Evolutionary conservation across 202 grass and related monocot genomes (phyloP).

Genomic region (Dendrocalamus latiflorus): DNA sequence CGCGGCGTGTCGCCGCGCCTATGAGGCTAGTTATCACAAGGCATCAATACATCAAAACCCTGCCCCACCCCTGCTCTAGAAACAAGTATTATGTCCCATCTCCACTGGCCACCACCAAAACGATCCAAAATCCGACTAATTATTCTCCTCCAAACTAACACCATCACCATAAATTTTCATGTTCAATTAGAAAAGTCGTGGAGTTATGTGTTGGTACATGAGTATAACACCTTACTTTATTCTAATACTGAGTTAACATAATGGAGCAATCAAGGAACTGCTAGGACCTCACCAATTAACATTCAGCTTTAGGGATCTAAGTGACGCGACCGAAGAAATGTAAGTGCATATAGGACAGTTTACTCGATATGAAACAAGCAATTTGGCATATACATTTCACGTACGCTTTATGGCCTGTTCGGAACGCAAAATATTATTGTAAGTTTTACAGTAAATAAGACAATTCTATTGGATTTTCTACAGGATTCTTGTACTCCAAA

Average conservation of each 20-base stretch:
- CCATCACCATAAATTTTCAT: conserved; percentile 17
- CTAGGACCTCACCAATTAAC: not conserved
- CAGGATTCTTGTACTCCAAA: not conserved
- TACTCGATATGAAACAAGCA: not conserved
- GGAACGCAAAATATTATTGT: not conserved
- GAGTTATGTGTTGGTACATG: not conserved
- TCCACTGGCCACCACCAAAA: not conserved
- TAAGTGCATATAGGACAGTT: not conserved
- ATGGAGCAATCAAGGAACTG: not conserved
- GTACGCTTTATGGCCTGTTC: not conserved
- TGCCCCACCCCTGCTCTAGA: conserved; percentile 29
- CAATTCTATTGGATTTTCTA: not conserved
- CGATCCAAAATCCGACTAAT: conserved; percentile 5
- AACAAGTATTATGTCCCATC: conserved; percentile 40
- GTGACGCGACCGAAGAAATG: not conserved
- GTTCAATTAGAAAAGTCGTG: not conserved
- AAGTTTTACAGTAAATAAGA: not conserved
- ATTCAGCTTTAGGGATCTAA: not conserved
- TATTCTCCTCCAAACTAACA: conserved; percentile 21
- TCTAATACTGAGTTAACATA: too few relatives aligned
- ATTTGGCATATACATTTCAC: not conserved
- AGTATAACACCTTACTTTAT: not conserved
- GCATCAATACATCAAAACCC: not conserved
- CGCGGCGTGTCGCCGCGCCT: too few relatives aligned
- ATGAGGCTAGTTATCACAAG: too few relatives aligned